Evolutionary conservation across 1,284 basidiomycete genomes (phyloP).

Genomic region (Ustilago cynodontis): DNA sequence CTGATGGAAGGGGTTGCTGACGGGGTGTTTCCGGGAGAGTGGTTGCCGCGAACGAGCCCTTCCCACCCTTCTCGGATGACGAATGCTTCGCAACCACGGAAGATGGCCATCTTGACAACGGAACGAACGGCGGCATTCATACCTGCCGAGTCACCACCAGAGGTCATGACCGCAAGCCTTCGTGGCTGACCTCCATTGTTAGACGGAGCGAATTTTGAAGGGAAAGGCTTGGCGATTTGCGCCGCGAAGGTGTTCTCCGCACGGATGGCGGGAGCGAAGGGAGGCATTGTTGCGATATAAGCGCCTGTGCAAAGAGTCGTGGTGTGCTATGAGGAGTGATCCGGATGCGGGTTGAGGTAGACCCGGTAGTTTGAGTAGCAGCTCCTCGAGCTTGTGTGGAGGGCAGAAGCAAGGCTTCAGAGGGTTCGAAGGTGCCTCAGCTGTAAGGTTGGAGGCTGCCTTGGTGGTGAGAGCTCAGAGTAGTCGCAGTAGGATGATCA

Average conservation of each 20-base stretch:
- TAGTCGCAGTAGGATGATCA: background rate
- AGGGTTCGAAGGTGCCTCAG: background rate
- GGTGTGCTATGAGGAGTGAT: background rate
- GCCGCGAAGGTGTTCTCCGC: conserved; percentile 36
- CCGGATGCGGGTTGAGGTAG: background rate
- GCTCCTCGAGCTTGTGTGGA: background rate
- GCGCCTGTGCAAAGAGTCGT: background rate
- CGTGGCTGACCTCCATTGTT: conserved; percentile 44
- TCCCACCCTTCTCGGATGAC: conserved; percentile 90
- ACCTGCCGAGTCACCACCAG: conserved; percentile 93
- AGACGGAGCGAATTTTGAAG: conserved; percentile 31
- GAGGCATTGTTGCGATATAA: conserved; percentile 25
- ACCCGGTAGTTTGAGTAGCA: background rate
- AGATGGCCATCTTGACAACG: conserved; percentile 69
- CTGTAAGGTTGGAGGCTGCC: background rate
- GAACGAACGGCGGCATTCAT: conserved; percentile 69
- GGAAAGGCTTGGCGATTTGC: conserved; percentile 20
- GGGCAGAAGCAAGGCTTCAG: background rate
- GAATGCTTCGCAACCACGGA: conserved; percentile 75
- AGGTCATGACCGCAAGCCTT: conserved; percentile 86
- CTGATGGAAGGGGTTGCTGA: conserved; percentile 44
- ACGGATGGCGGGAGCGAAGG: conserved; percentile 39
- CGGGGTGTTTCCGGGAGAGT: conserved; percentile 46
- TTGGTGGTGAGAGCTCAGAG: background rate
- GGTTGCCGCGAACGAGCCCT: conserved; percentile 80